Evolutionary conservation across 2,329 filamentous ascomycete species (phyloP).

Genomic region (Diaporthe sp.): DNA sequence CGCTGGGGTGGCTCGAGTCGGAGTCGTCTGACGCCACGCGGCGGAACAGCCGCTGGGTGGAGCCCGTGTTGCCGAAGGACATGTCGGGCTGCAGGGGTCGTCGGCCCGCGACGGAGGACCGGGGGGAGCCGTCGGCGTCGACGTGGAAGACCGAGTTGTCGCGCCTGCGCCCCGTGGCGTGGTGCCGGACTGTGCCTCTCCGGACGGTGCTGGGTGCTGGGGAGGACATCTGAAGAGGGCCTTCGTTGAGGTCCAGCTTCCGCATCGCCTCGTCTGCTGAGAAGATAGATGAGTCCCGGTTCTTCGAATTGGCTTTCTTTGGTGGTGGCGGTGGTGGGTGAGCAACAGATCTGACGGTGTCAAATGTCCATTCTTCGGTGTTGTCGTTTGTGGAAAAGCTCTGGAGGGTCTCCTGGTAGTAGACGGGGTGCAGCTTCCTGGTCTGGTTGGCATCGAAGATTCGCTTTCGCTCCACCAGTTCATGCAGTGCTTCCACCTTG

Average conservation of each 20-base stretch:
- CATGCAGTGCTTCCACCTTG: conserved; percentile 88
- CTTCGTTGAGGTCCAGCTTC: conserved; percentile 72
- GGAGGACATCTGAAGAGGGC: conserved; percentile 68
- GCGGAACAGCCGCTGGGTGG: conserved; percentile 91
- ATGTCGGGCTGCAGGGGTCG: conserved; percentile 89
- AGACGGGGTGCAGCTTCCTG: conserved; percentile 78
- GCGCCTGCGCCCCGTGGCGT: conserved; percentile 53
- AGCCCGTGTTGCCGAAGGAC: conserved; percentile 93
- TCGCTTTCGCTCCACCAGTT: conserved; percentile 86
- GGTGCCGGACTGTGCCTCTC: conserved; percentile 67
- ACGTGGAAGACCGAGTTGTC: conserved; percentile 44
- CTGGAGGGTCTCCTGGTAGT: conserved; percentile 93
- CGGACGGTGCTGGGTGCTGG: conserved; percentile 68
- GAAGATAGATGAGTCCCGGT: conserved; percentile 69
- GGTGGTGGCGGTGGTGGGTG: conserved; percentile 53
- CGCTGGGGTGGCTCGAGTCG: conserved; percentile 53
- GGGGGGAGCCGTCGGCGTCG: conserved; percentile 56
- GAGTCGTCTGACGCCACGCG: conserved; percentile 81
- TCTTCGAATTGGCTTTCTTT: conserved; percentile 65
- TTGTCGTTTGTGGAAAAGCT: conserved; percentile 76
- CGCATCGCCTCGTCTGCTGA: conserved; percentile 72
- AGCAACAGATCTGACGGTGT: conserved; percentile 84
- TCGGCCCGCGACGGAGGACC: conserved; percentile 65
- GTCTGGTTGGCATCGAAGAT: conserved; percentile 83
- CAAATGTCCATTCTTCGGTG: conserved; percentile 93